Evolutionary conservation across 83 land plant genomes (phyloP).

Genomic region (Picea engelmannii): DNA sequence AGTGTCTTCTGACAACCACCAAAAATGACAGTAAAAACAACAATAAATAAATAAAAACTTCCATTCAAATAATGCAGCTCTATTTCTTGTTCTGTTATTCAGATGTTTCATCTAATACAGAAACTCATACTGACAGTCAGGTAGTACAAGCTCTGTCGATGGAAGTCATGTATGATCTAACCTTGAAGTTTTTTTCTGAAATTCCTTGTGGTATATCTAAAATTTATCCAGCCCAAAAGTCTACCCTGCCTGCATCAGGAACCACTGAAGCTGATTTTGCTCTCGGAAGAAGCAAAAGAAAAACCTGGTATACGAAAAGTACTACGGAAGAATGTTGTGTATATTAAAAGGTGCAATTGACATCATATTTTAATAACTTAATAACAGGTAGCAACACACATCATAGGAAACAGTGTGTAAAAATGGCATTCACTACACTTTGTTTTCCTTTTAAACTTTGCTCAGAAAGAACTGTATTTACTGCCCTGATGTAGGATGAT

Average conservation of each 20-base stretch:
- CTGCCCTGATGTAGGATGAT: too few relatives aligned
- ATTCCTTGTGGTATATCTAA: background rate
- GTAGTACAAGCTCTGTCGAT: background rate
- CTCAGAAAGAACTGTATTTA: too few relatives aligned
- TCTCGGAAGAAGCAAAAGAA: background rate
- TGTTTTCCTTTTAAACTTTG: too few relatives aligned
- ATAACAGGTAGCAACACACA: background rate
- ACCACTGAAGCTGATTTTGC: too few relatives aligned
- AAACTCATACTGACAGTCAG: background rate
- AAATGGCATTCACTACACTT: too few relatives aligned
- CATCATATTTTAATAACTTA: background rate
- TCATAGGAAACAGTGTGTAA: too few relatives aligned
- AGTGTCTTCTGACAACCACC: too few relatives aligned
- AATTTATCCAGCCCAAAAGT: too few relatives aligned
- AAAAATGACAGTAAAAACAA: too few relatives aligned
- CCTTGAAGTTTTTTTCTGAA: background rate
- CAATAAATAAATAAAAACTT: background rate
- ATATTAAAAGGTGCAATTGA: background rate
- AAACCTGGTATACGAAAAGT: background rate
- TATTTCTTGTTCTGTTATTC: background rate
- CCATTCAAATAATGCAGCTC: background rate
- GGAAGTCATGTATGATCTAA: background rate
- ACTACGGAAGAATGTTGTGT: background rate
- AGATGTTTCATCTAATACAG: background rate
- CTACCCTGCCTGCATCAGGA: too few relatives aligned